These are phyloP conservation scores for Sarocladium kiliense DNA, from an alignment of 2,329 filamentous ascomycete species.

Conservation along the genomic window DNA sequence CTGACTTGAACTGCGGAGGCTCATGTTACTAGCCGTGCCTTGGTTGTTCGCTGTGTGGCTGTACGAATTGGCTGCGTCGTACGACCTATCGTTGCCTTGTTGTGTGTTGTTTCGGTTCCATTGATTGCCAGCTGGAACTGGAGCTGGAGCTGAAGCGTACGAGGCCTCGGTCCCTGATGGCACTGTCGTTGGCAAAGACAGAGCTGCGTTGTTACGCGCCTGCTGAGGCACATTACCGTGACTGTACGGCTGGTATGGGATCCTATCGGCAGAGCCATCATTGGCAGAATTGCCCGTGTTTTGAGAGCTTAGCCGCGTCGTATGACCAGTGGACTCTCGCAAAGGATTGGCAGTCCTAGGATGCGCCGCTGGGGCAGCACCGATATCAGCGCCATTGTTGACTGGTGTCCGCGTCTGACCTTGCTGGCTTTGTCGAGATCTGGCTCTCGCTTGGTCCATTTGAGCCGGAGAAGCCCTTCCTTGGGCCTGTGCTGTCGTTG, in stretches of 20 bases:
- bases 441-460: neutral
- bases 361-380: neutral
- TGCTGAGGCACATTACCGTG: neutral
- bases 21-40: neutral
- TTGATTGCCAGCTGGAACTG: no score
- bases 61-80: neutral
- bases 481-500: neutral
- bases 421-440: neutral
- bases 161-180: neutral
- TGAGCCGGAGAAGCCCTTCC: neutral
- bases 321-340: neutral
- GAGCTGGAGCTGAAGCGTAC: neutral
- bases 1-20: neutral
- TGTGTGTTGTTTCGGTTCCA: neutral
- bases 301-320: neutral
- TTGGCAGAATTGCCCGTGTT: neutral
- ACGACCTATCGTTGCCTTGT: neutral
- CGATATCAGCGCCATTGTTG: neutral
- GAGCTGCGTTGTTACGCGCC: neutral
- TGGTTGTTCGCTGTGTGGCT: neutral
- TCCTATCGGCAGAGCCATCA: neutral
- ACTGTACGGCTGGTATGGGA: slow-evolving; percentile 1
- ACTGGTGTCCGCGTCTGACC: neutral
- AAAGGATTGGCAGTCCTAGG: neutral
- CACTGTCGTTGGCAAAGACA: neutral